Evolutionary conservation across 2,329 filamentous ascomycete genomes (phyloP), one percentile per base, ranked within the genome.

Genomic region (Fusarium compactum): DNA sequence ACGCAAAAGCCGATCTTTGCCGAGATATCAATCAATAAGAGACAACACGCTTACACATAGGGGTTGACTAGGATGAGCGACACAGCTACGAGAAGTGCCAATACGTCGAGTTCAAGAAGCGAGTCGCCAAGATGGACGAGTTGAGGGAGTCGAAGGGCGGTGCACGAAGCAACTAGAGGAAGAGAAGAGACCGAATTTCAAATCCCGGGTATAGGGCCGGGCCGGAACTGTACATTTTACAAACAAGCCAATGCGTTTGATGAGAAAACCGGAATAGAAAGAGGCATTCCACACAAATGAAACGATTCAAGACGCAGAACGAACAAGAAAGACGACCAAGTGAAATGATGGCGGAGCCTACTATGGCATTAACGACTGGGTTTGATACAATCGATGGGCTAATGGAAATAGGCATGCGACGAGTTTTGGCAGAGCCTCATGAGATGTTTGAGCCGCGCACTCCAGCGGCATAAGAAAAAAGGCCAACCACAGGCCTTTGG

Each of bases 1-100:
- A 18, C 10, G 14, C 30, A 57, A 56, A 38, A 57, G 50, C 57
- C 67, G 59, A 65, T 32, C 45, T 40, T 70, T 69, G 41, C 67
- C 51, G 43, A 63, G 53, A 64, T 54, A 58, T 46, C 60, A 50
- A 43, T 57, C 66, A 48, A 53, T 22, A 52, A 44, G 41, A 53
- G 45, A 65, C 47, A 62, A 48, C 40, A 51, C 65, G 70, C 74
- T 76, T 69, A 76, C 74, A 60, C 62, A 40, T 70, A 56, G 59
- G 58, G 51, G 16, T 44, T 40, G 63, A 62, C 64, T 79, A 98
- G 96, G 90, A 94, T 81, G 96, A 99, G 87, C 88, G 96, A 85
- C 96, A 99, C 84, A 92, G 91, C 78, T 99, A 99, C 87, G 96
- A 99, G 82, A 98, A 98, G 83, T 99, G 96, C 89, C 96, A 99